These are phyloP conservation scores for Leccinellum rugosiceps DNA, from an alignment of 768 basidiomycete species.

Conservation along the genomic window DNA sequence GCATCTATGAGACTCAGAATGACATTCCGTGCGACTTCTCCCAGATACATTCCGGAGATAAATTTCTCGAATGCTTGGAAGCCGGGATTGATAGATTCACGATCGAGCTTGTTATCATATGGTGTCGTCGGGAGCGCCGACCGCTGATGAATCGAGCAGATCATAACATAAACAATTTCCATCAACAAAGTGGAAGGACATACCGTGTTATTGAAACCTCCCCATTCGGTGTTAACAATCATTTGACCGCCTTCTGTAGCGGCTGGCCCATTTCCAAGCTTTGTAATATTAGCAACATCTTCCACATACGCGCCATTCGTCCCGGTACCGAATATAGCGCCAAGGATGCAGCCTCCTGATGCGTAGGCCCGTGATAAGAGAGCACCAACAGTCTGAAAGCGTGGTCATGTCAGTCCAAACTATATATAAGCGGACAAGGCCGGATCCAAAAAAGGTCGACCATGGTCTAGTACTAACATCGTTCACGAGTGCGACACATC, in stretches of 20 bases:
- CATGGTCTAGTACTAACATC: constrained; percentile 65
- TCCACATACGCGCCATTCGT: constrained; percentile 99
- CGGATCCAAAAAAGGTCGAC: not conserved
- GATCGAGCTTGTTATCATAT: constrained; percentile 90
- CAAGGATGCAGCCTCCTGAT: constrained; percentile 85
- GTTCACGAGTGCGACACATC: constrained; percentile 90
- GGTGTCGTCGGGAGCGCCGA: constrained; percentile 81
- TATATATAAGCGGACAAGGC: not conserved
- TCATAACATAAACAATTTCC: not conserved
- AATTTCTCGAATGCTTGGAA: constrained; percentile 97
- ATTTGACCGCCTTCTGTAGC: constrained; percentile 68
- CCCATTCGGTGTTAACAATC: constrained; percentile 99
- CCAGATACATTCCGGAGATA: constrained; percentile 98
- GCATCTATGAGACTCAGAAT: constrained; percentile 81
- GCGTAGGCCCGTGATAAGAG: constrained; percentile 91
- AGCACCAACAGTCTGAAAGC: constrained; percentile 84
- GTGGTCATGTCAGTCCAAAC: constrained; percentile 7
- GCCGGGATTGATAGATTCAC: constrained; percentile 89
- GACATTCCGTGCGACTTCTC: constrained; percentile 87
- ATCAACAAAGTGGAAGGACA: constrained; percentile 23
- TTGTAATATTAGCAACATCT: constrained; percentile 77
- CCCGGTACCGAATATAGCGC: constrained; percentile 95
- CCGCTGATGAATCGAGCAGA: constrained; percentile 46
- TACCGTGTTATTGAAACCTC: constrained; percentile 93
- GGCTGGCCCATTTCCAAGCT: constrained; percentile 65